A percentile compares a stretch with the other conserved stretches of the same genome.
Conservation (phyloP, 768 basidiomycete genomes). For the Tylopilus rubrobrunneus region DNA sequence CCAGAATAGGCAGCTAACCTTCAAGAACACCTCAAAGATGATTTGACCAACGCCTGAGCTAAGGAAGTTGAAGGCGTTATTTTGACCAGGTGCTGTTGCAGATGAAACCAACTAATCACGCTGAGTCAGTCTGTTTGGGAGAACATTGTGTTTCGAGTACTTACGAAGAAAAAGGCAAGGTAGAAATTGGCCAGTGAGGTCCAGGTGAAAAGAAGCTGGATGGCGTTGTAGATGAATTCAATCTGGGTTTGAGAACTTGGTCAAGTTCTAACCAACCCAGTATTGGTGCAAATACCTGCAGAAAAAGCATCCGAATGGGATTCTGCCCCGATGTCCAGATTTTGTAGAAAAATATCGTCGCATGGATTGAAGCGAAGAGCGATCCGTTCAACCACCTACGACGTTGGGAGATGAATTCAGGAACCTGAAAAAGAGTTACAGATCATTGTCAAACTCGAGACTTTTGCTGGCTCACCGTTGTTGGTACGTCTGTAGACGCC, state of each 20-base stretch:
- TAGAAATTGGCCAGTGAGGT: slow-evolving; percentile 92
- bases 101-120: slow-evolving; percentile 68
- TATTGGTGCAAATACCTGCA: slow-evolving; percentile 39
- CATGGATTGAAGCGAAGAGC: slow-evolving; percentile 89
- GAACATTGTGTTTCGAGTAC: slow-evolving; percentile 30
- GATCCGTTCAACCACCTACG: slow-evolving; percentile 89
- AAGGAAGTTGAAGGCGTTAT: slow-evolving; percentile 83
- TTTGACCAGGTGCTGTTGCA: slow-evolving; percentile 53
- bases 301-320: slow-evolving; percentile 74
- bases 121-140: slow-evolving; percentile 15
- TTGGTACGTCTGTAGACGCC: slow-evolving; percentile 94
- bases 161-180: slow-evolving; percentile 88
- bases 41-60: slow-evolving; percentile 63
- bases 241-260: slow-evolving; percentile 39
- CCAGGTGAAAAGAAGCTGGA: slow-evolving; percentile 93
- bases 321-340: slow-evolving; percentile 93
- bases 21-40: slow-evolving; percentile 76
- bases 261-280: background rate
- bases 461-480: slow-evolving; percentile 43
- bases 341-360: slow-evolving; percentile 82
- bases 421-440: slow-evolving; percentile 41
- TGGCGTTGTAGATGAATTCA: slow-evolving; percentile 87
- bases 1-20: slow-evolving; percentile 26
- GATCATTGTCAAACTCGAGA: background rate
- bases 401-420: slow-evolving; percentile 94